A percentile compares a stretch with the other conserved stretches of the same genome.
Evolutionary conservation across 176 grass and related monocot species (phyloP).

Genomic region (Carex littledalei): DNA sequence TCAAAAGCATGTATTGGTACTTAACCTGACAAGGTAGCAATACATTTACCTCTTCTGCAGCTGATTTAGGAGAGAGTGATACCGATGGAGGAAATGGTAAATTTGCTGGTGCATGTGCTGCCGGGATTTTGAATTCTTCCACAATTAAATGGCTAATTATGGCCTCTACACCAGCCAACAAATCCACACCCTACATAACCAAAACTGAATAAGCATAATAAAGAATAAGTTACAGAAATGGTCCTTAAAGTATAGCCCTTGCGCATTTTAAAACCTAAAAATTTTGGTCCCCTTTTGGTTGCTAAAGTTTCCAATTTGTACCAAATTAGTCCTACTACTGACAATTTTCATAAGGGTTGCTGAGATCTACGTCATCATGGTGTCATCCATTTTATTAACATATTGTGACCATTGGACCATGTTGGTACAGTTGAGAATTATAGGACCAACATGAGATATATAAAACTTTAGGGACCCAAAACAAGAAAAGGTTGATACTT

Average conservation of each 20-base stretch:
- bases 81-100: constrained; percentile 47
- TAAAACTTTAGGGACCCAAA: background rate
- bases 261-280: background rate
- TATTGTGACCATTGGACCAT: background rate
- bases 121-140: constrained; percentile 84
- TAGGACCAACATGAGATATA: background rate
- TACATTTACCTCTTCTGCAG: constrained; percentile 67
- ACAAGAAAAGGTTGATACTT: background rate
- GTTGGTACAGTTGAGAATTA: background rate
- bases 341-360: background rate
- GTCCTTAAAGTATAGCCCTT: background rate
- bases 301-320: background rate
- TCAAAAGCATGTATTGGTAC: background rate
- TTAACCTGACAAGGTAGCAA: background rate
- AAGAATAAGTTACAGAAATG: background rate
- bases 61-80: constrained; percentile 68
- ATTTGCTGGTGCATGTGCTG: constrained; percentile 79
- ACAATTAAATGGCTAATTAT: constrained; percentile 92
- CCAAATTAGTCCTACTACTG: background rate
- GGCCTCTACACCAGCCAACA: constrained; percentile 77
- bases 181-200: constrained; percentile 71
- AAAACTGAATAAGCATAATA: background rate
- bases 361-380: background rate
- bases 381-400: background rate
- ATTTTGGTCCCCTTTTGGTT: background rate